These are phyloP conservation scores for Chlorophyllum brunneum DNA, from an alignment of 768 basidiomycete genomes.

Conservation along the genomic window DNA sequence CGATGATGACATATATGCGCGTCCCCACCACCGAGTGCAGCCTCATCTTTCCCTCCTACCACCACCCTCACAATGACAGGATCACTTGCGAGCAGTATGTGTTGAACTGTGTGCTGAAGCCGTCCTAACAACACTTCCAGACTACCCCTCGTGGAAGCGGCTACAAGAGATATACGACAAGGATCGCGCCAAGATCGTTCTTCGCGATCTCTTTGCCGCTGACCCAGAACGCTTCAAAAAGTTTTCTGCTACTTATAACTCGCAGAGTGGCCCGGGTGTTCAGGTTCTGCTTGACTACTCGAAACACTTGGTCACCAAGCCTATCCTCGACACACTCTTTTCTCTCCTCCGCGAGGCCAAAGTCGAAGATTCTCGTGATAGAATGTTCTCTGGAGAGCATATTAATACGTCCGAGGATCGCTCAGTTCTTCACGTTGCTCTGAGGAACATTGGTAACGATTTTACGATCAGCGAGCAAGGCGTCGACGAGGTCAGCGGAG, in stretches of 20 bases:
- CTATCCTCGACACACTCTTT: conserved; percentile 76
- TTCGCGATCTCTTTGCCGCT: conserved; percentile 89
- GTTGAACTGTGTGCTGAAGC: neutral
- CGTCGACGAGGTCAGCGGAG: conserved; percentile 75
- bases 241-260: conserved; percentile 76
- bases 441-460: conserved; percentile 67
- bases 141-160: conserved; percentile 87
- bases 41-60: neutral
- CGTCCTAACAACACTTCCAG: conserved; percentile 35
- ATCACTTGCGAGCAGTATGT: conserved; percentile 3
- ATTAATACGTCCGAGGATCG: conserved; percentile 99
- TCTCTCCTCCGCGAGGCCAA: conserved; percentile 80
- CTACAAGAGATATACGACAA: conserved; percentile 81
- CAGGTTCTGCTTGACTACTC: conserved; percentile 94
- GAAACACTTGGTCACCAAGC: conserved; percentile 90
- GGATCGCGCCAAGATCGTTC: conserved; percentile 67
- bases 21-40: neutral
- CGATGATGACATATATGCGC: neutral
- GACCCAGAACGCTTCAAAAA: conserved; percentile 85
- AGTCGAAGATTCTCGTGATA: conserved; percentile 80
- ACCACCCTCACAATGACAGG: conserved; percentile 1
- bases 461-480: conserved; percentile 81
- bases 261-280: conserved; percentile 59
- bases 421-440: conserved; percentile 91
- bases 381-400: conserved; percentile 94